Percentiles rank a stretch among this genome's conserved stretches.
These are phyloP conservation scores for Puccinia coronata DNA, from an alignment of 1,284 basidiomycete species.

Conservation along the genomic window DNA sequence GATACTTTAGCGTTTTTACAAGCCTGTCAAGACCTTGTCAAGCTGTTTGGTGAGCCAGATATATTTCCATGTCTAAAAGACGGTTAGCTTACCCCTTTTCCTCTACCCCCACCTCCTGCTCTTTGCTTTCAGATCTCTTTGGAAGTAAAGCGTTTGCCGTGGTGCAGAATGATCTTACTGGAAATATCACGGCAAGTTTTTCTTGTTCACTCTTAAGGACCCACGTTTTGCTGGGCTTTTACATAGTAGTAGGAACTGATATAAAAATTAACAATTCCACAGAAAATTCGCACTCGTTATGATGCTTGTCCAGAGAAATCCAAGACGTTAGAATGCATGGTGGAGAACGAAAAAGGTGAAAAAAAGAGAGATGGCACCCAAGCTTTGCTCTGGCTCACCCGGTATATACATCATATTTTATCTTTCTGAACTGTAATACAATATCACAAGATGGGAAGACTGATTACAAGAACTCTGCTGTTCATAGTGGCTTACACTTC, in stretches of 20 bases:
- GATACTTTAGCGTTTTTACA: constrained; percentile 85
- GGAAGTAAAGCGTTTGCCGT: constrained; percentile 80
- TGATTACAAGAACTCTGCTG: background rate
- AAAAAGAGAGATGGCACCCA: constrained; percentile 86
- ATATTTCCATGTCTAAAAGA: background rate
- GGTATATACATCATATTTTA: constrained; percentile 56
- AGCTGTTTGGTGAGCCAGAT: constrained; percentile 73
- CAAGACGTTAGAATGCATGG: constrained; percentile 78
- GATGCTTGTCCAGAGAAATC: constrained; percentile 69
- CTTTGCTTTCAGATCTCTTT: constrained; percentile 64
- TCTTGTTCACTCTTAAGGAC: background rate
- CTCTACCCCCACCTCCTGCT: background rate
- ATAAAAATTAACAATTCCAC: background rate
- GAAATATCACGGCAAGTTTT: constrained; percentile 70
- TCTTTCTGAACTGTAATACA: background rate
- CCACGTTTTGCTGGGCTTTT: background rate
- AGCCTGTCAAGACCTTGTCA: constrained; percentile 83
- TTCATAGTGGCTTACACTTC: constrained; percentile 73
- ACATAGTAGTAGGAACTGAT: background rate
- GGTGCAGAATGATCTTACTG: constrained; percentile 84
- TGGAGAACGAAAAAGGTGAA: constrained; percentile 79
- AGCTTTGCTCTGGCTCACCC: constrained; percentile 86
- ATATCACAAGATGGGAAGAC: background rate
- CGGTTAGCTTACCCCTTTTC: background rate
- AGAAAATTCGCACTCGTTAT: constrained; percentile 84